These are phyloP conservation scores for Peziza echinospora DNA, from an alignment of 495 filamentous ascomycete genomes.

Conservation along the genomic window DNA sequence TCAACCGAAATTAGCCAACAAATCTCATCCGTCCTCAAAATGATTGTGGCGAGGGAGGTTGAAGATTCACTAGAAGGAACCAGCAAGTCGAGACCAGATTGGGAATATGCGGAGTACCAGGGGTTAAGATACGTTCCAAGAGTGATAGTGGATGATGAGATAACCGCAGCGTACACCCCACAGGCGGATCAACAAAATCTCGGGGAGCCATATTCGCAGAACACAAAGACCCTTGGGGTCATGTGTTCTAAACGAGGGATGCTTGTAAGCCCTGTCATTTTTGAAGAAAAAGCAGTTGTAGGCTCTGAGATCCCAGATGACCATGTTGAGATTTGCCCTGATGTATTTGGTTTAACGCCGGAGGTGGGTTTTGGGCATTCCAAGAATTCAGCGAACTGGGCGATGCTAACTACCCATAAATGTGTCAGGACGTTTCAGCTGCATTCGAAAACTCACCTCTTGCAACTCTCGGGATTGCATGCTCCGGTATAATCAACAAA, in stretches of 20 bases:
- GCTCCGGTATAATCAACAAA: constrained; percentile 30
- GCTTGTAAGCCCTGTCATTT: too few species aligned
- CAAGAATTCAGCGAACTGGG: too few species aligned
- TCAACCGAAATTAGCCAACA: not conserved
- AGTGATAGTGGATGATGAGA: not conserved
- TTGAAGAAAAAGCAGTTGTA: too few species aligned
- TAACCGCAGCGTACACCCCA: not conserved
- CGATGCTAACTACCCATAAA: too few species aligned
- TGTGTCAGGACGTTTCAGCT: too few species aligned
- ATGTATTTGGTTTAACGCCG: not conserved
- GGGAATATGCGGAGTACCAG: not conserved
- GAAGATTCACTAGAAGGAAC: not conserved
- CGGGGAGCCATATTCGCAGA: not conserved
- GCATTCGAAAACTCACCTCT: too few species aligned
- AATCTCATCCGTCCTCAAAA: not conserved
- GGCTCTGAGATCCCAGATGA: not conserved
- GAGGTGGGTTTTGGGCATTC: not conserved
- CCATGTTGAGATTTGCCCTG: not conserved
- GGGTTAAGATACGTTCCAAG: not conserved
- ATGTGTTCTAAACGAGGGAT: not conserved
- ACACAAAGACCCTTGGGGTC: not conserved
- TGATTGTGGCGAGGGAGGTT: not conserved
- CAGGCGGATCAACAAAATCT: not conserved
- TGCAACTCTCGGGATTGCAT: constrained; percentile 32
- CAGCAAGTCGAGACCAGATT: not conserved